Conservation (phyloP, 148 eudicot genomes). For the Chenopodium formosanum region DNA sequence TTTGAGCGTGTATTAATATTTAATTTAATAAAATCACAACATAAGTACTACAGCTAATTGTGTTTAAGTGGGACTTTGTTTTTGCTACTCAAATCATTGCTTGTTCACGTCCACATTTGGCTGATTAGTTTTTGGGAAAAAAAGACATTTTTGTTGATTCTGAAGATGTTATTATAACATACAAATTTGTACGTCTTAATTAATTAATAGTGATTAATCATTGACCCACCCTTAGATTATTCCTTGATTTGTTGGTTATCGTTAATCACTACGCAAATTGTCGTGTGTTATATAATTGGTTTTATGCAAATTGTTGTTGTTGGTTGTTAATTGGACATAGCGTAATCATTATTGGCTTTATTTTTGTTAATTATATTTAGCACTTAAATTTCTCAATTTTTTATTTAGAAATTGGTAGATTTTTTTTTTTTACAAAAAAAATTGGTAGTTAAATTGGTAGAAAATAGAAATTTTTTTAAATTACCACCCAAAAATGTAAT, state of each 20-base stretch:
- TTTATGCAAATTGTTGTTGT: constrained; percentile 8
- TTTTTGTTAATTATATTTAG: neutral
- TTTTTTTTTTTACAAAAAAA: too few species aligned
- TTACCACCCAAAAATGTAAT: too few species aligned
- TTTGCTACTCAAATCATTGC: constrained; percentile 14
- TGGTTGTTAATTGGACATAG: constrained; percentile 26
- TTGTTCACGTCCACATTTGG: constrained; percentile 8
- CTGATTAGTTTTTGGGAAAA: neutral
- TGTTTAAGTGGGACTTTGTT: constrained; percentile 12
- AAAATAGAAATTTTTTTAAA: too few species aligned
- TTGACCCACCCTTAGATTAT: constrained; percentile 13
- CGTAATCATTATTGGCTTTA: constrained; percentile 1
- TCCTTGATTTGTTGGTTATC: constrained; percentile 10
- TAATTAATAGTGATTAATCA: constrained; percentile 6
- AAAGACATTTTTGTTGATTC: constrained; percentile 15
- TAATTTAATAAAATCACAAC: neutral
- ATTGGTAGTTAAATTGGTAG: too few species aligned
- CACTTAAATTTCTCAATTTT: neutral
- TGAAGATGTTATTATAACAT: neutral
- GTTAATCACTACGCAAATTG: constrained; percentile 1
- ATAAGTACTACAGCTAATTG: constrained; percentile 12
- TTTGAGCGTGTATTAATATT: neutral
- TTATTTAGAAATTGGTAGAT: too few species aligned
- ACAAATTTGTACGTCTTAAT: neutral
- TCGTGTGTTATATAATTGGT: neutral